Evolutionary conservation across 2,329 filamentous ascomycete species (phyloP), one percentile per base, ranked within the genome.

Genomic region (Nannizziopsis barbatae): DNA sequence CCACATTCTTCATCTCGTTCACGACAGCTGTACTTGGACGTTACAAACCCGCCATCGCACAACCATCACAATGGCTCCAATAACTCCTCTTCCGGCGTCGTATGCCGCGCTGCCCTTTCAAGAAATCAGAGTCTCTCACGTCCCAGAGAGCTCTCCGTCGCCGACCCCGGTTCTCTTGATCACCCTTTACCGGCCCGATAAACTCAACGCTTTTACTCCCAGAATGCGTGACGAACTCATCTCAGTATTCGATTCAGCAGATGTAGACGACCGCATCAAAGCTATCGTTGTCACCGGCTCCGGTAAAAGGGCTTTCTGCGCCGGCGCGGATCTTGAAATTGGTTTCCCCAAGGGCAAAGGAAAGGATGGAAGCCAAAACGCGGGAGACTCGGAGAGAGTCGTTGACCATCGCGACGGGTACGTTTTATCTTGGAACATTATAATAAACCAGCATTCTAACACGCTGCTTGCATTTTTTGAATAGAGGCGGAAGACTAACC

Each of bases 141-240:
- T 69, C 36, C 67, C 66, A 5, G 56, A 56, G 0, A 63, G 60
- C 20, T 77, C 81, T 0, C 62, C 73, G 9, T 66, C 72, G 2
- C 73, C 76, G 11, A 67, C 65, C 1, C 58, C 62, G 0, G 66
- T 77, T 20, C 65, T 72, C 30, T 58, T 76, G 22, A 56, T 80
- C 49, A 69, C 71, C 11, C 61, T 79, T 51, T 74, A 76, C 61
- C 69, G 77, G 2, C 76, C 74, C 1, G 65, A 69, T 40, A 79
- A 80, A 59, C 69, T 75, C 48, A 81, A 80, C 66, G 76, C 77
- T 8, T 71, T 80, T 50, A 79, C 75, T 1, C 65, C 69, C 47
- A 59, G 61, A 41, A 71, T 79, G 63, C 72, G 76, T 53, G 56
- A 59, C 49, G 66, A 75, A 41, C 61, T 77, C 3, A 62, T 50